Conservation (phyloP, 2,329 filamentous ascomycete species). For the Fusarium goolgardi region DNA sequence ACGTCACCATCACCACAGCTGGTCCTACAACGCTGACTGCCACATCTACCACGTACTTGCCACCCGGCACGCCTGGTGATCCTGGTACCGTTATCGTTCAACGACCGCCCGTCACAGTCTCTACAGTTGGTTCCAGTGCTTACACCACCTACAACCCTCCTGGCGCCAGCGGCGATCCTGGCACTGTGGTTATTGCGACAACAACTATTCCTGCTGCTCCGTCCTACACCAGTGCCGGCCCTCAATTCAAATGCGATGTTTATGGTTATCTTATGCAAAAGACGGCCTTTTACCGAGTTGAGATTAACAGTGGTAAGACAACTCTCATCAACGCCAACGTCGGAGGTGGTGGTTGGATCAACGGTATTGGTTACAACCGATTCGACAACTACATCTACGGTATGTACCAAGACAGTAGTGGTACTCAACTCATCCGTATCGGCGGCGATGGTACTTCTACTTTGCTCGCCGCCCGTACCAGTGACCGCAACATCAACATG, state of each 20-base stretch:
- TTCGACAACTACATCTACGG: conserved; percentile 42
- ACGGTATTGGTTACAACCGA: conserved; percentile 40
- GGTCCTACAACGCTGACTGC: background rate
- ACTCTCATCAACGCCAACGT: conserved; percentile 30
- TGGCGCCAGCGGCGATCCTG: conserved; percentile 15
- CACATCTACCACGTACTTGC: background rate
- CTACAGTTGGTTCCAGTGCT: conserved; percentile 1
- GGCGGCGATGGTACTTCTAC: conserved; percentile 38
- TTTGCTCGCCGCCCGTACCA: conserved; percentile 28
- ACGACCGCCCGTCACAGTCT: conserved; percentile 8
- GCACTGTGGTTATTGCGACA: conserved; percentile 29
- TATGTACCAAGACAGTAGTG: conserved; percentile 20
- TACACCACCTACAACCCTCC: conserved; percentile 23
- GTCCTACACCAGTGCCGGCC: conserved; percentile 1
- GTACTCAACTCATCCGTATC: conserved; percentile 42
- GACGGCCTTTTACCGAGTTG: conserved; percentile 33
- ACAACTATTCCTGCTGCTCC: conserved; percentile 6
- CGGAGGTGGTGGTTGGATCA: conserved; percentile 40
- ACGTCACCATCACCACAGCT: conserved; percentile 4
- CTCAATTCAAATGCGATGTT: conserved; percentile 28
- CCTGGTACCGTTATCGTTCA: conserved; percentile 12
- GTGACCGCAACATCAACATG: conserved; percentile 32
- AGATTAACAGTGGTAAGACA: conserved; percentile 31
- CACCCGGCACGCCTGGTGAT: background rate
- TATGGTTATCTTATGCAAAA: conserved; percentile 40